phyloP scores from a whole-genome alignment of 139 green algal genomes.

The Chlorella ohadii region DNA sequence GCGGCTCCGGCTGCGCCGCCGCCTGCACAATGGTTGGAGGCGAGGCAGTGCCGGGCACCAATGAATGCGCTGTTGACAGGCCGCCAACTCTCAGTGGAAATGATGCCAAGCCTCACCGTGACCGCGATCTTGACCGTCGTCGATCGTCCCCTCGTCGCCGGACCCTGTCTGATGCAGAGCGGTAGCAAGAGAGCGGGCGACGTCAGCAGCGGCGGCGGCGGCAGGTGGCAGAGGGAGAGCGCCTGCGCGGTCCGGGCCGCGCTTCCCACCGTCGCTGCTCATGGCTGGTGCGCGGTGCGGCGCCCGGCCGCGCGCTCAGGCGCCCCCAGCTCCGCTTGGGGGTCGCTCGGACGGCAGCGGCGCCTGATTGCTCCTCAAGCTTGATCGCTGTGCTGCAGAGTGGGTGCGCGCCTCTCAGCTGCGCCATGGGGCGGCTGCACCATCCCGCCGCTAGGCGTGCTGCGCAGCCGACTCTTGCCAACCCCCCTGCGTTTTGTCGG shows the following conservation, averaged over 20 bases:
- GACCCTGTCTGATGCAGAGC: conserved; percentile 20
- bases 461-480: too few species aligned
- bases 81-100: too few species aligned
- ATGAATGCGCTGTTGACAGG: too few species aligned
- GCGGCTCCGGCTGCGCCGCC: background rate
- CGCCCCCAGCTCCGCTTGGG: too few species aligned
- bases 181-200: background rate
- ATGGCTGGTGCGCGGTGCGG: background rate
- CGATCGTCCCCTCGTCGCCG: background rate
- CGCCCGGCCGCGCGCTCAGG: too few species aligned
- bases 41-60: background rate
- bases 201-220: background rate
- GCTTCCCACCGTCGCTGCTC: background rate
- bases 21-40: background rate
- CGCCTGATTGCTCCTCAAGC: too few species aligned
- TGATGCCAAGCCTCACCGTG: background rate
- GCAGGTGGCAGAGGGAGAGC: background rate
- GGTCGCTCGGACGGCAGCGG: too few species aligned
- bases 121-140: background rate
- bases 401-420: too few species aligned
- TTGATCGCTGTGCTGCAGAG: too few species aligned
- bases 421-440: too few species aligned
- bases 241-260: background rate
- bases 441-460: too few species aligned
- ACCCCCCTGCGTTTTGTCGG: too few species aligned